Base-by-base conservation (phyloP, 179 eudicot genomes). In the Gypsophila paniculata region DNA sequence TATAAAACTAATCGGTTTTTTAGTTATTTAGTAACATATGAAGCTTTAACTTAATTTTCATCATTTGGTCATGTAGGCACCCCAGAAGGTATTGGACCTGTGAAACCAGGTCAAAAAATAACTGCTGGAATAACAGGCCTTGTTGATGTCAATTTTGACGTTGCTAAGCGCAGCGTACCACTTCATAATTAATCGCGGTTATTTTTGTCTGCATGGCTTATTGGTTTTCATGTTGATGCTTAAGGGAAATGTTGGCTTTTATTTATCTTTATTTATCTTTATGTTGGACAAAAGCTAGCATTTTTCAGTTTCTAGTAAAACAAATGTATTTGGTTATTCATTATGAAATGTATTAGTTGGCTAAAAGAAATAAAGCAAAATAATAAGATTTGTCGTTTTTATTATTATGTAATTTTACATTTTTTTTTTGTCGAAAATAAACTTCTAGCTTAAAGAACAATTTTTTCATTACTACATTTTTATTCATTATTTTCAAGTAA, bases 31-130 rank as follows among this genome's bases (percentile, higher is more conserved):
- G n/a, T n/a, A n/a, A n/a, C n/a, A n/a, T n/a, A n/a, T n/a, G n/a
- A n/a, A n/a, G n/a, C n/a, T n/a, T n/a, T n/a, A n/a, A n/a, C n/a
- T n/a, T n/a, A n/a, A n/a, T n/a, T n/a, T n/a, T n/a, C n/a, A n/a
- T 29, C 34, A 29, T 29, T 1, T 49, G 61, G 61, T 26, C 49
- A 61, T 80, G 84, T 85, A 94, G 99, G 99, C 66, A 94, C 99
- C 58, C 97, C 97, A 39, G 82, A 87, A 76, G 97, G 99, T 21
- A 89, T 87, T 73, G 97, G 99, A 25, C 97, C 99, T 2, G 99
- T 94, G 18, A 94, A 88, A 77, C 83, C 88, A 59, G 97, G 99
- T 15, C 91, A 94, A 71, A 90, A 82, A 74, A 85, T 94, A 36
- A 88, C 91, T 34, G 96, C 96, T 54, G 99, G 99, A 63, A 91